A percentile compares a stretch with the other conserved stretches of the same genome.
Evolutionary conservation across 139 green algal genomes (phyloP).

Genomic region (Chlorella sorokiniana): DNA sequence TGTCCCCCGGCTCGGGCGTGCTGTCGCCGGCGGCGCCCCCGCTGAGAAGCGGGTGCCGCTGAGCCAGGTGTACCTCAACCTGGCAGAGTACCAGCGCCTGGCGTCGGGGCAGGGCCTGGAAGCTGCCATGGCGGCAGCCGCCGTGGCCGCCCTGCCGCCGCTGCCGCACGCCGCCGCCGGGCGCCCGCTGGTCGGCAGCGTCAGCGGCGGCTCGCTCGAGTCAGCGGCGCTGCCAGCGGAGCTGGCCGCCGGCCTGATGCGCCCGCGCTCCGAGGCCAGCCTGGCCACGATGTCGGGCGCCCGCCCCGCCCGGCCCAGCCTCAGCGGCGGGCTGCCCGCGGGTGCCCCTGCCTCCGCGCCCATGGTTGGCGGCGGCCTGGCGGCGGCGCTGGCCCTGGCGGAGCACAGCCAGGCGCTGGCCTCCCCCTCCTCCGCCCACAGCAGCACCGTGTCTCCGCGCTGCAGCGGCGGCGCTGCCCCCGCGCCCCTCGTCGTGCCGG

Average conservation of each 20-base stretch:
- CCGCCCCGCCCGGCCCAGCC: background rate
- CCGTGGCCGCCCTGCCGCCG: constrained; percentile 3
- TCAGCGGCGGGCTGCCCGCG: background rate
- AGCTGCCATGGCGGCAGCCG: background rate
- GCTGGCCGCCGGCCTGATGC: background rate
- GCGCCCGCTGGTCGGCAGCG: background rate
- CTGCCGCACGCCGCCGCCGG: background rate
- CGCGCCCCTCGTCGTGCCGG: background rate
- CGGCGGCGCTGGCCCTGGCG: background rate
- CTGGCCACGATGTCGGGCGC: background rate
- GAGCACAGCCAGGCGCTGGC: background rate
- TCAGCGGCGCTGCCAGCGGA: background rate
- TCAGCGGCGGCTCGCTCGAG: background rate
- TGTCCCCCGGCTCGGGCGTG: constrained; percentile 36
- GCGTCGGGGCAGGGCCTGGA: background rate
- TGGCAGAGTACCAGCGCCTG: constrained; percentile 16
- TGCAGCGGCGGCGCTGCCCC: background rate
- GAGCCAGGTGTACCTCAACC: constrained; percentile 42
- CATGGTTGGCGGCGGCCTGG: background rate
- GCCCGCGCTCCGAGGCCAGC: constrained; percentile 18
- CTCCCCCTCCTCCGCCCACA: constrained; percentile 3
- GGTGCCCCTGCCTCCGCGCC: background rate
- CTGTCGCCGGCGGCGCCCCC: constrained; percentile 21
- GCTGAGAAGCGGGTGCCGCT: constrained; percentile 33
- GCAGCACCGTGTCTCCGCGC: constrained; percentile 16